Base-by-base conservation (phyloP, 805 yeast genomes). In the Wickerhamomyces ciferrii region DNA sequence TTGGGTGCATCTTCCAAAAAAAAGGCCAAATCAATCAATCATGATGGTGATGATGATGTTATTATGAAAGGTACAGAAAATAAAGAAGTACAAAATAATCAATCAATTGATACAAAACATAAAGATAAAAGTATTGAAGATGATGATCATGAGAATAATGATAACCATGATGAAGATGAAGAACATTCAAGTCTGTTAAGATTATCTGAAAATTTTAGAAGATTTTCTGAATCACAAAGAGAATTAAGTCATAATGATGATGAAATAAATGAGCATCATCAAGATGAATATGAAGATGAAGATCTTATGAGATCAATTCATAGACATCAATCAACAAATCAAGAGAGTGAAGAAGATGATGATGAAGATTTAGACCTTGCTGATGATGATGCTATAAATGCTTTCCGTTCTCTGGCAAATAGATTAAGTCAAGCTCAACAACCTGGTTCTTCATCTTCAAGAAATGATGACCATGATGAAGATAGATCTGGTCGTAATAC, bases 131-230 rank as follows among this genome's bases (percentile, higher is more conserved):
- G n/a, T n/a, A n/a, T n/a, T n/a, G n/a, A n/a, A n/a, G 52, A 53
- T 27, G 68, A 60, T 15, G 59, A 55, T 47, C 60, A 52, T 13
- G 65, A 55, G 15, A 56, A 40, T 5, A 52, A 50, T 1, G 53
- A 45, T 8, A 34, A 39, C 13, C 42, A 39, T 5, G 53, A 50
- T 1, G 53, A 44, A 7, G 65, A 61, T 9, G 64, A 63, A 10
- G 68, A 58, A 5, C 58, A 53, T 8, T 48, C 55, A 0, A 60
- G 71, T 3, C 52, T 76, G 23, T 54, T 55, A 5, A 56, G 78
- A 39, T 54, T 76, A 40, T 65, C 76, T 9, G 72, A 68, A 15
- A 73, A 71, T 36, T 66, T 66, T 45, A 56, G 69, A 47, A 51
- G 68, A 15, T 60, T 55, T 47, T 65, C 70, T 2, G 62, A 60